These are phyloP conservation scores for Neobulgaria alba DNA, from an alignment of 2,329 filamentous ascomycete species.

Conservation along the genomic window DNA sequence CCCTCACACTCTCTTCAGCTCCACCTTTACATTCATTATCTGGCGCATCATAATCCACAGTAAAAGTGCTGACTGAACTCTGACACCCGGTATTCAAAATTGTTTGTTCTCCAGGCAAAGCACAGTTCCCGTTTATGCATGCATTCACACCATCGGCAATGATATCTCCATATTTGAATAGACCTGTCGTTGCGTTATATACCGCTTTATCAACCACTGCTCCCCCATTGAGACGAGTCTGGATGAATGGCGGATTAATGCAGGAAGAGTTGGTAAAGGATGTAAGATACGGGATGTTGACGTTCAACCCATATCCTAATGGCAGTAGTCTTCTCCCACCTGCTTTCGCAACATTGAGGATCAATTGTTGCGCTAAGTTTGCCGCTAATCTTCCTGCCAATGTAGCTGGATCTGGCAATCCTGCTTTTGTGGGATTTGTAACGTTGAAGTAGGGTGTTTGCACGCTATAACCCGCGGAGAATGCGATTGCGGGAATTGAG, in stretches of 20 bases:
- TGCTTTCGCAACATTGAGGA: slow-evolving; percentile 25
- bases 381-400: slow-evolving; percentile 35
- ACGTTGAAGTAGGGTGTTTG: slow-evolving; percentile 37
- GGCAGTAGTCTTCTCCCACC: slow-evolving; percentile 33
- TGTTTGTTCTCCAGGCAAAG: slow-evolving; percentile 41
- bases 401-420: slow-evolving; percentile 33
- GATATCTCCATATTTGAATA: slow-evolving; percentile 36
- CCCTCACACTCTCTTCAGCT: not conserved
- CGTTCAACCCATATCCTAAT: slow-evolving; percentile 41
- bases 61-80: slow-evolving; percentile 36
- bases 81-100: slow-evolving; percentile 36
- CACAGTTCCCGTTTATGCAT: slow-evolving; percentile 44
- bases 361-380: slow-evolving; percentile 37
- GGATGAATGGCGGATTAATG: slow-evolving; percentile 35
- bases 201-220: slow-evolving; percentile 39
- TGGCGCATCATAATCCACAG: slow-evolving; percentile 43
- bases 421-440: slow-evolving; percentile 27
- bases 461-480: slow-evolving; percentile 36
- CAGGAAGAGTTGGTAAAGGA: slow-evolving; percentile 32
- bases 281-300: slow-evolving; percentile 40
- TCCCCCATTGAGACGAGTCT: slow-evolving; percentile 40
- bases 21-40: slow-evolving; percentile 3
- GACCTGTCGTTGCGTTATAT: slow-evolving; percentile 34
- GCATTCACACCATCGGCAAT: slow-evolving; percentile 35
- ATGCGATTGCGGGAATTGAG: slow-evolving; percentile 41